Percentiles rank a stretch among this genome's conserved stretches.
phyloP scores from a whole-genome alignment of 805 yeast genomes.

The Lachancea sp. region DNA sequence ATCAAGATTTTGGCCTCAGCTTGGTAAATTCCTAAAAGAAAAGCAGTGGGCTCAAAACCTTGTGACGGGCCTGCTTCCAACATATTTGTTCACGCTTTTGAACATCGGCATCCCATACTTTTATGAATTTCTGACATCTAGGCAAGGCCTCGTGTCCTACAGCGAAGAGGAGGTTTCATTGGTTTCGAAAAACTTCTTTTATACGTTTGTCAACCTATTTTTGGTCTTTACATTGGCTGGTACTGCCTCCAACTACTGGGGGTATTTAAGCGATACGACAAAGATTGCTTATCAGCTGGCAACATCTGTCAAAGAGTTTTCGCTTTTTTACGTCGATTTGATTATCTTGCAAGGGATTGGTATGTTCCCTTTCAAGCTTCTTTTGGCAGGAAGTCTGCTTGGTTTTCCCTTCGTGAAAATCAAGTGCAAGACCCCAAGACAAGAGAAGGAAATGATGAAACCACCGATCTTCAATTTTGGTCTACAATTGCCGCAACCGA shows the following conservation, averaged over 20 bases:
- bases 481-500: conserved; percentile 83
- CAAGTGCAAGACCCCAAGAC: conserved; percentile 75
- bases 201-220: conserved; percentile 88
- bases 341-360: conserved; percentile 78
- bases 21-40: conserved; percentile 59
- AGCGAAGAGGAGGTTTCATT: conserved; percentile 89
- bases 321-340: conserved; percentile 86
- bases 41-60: conserved; percentile 69
- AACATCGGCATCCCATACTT: conserved; percentile 80
- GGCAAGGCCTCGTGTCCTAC: conserved; percentile 85
- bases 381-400: conserved; percentile 71
- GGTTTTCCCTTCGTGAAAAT: conserved; percentile 63
- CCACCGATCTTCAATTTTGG: conserved; percentile 95
- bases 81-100: conserved; percentile 80
- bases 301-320: conserved; percentile 66
- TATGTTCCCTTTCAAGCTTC: conserved; percentile 80
- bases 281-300: conserved; percentile 85
- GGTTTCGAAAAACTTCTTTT: conserved; percentile 89
- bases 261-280: conserved; percentile 79
- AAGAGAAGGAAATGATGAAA: conserved; percentile 62
- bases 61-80: conserved; percentile 85
- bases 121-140: conserved; percentile 72
- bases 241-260: conserved; percentile 77
- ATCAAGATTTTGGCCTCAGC: conserved; percentile 70
- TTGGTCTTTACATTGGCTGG: conserved; percentile 92